phyloP scores from a whole-genome alignment of 208 protist species.

The Jaenimonas drosophilae region DNA sequence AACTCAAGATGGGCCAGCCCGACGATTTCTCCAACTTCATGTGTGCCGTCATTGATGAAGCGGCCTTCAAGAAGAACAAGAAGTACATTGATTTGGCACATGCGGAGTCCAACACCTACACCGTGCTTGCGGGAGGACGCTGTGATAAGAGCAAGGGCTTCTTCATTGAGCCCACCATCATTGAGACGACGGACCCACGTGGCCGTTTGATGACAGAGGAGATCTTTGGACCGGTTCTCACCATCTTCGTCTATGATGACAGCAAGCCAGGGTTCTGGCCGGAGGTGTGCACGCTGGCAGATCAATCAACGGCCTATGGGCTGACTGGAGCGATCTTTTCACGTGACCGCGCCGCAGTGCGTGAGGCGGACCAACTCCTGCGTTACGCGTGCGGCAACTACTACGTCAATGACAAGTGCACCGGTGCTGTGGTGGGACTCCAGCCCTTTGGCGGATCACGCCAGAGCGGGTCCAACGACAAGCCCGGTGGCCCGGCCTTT shows the following conservation, averaged over 20 bases:
- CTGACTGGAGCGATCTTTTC: slow-evolving; percentile 93
- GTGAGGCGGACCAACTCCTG: slow-evolving; percentile 45
- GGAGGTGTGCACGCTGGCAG: slow-evolving; percentile 71
- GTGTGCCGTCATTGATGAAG: slow-evolving; percentile 94
- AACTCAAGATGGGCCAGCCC: slow-evolving; percentile 92
- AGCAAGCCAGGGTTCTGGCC: slow-evolving; percentile 76
- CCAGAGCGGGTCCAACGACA: slow-evolving; percentile 95
- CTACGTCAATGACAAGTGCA: slow-evolving; percentile 98
- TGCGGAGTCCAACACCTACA: slow-evolving; percentile 45
- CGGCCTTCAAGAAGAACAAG: slow-evolving; percentile 90
- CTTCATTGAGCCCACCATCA: slow-evolving; percentile 96
- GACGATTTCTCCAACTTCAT: slow-evolving; percentile 91
- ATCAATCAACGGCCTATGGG: slow-evolving; percentile 86
- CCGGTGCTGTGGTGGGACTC: slow-evolving; percentile 97
- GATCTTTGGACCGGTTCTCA: slow-evolving; percentile 97
- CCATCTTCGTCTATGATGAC: slow-evolving; percentile 94
- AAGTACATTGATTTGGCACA: slow-evolving; percentile 94
- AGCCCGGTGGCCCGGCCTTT: slow-evolving; percentile 90
- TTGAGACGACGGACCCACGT: slow-evolving; percentile 86
- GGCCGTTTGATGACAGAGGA: slow-evolving; percentile 90
- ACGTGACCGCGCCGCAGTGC: slow-evolving; percentile 65
- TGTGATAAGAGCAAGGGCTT: slow-evolving; percentile 78
- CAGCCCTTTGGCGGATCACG: slow-evolving; percentile 96
- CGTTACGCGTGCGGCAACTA: slow-evolving; percentile 93
- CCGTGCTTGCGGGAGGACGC: slow-evolving; percentile 59